A percentile compares a stretch with the other conserved stretches of the same genome.
phyloP scores from a whole-genome alignment of 2,329 filamentous ascomycete species.

The Bipolaris zeicola region DNA sequence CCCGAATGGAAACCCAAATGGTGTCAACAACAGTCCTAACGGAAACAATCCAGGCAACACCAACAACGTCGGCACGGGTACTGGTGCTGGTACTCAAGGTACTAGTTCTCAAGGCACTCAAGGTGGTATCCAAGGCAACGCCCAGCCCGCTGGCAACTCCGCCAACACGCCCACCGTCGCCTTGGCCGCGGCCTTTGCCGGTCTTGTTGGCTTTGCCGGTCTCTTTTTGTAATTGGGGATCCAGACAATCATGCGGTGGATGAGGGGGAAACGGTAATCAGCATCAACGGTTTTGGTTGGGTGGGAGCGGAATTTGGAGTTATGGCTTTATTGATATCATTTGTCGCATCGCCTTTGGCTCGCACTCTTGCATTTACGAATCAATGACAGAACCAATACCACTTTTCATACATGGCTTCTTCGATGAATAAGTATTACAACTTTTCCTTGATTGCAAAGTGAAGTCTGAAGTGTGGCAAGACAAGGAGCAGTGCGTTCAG shows the following conservation, averaged over 20 bases:
- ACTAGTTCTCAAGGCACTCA: background rate
- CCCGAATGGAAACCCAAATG: background rate
- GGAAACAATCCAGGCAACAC: background rate
- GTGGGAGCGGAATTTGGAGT: background rate
- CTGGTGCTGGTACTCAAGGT: no score
- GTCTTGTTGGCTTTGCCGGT: slow-evolving; percentile 1
- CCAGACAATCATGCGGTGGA: background rate
- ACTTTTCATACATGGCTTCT: background rate
- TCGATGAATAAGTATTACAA: no score
- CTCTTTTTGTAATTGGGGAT: background rate
- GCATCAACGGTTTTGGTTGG: background rate
- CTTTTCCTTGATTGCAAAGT: no score
- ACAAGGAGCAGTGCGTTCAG: no score
- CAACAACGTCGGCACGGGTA: background rate
- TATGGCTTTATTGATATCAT: background rate
- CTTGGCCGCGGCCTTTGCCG: slow-evolving; percentile 3
- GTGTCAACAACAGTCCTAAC: background rate
- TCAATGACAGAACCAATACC: background rate
- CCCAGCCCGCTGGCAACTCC: background rate
- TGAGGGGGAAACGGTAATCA: background rate
- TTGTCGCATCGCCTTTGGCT: background rate
- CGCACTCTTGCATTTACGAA: background rate
- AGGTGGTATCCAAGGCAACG: background rate
- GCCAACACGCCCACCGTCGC: background rate
- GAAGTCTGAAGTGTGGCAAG: no score